A percentile compares a stretch with the other conserved stretches of the same genome.
Conservation (phyloP, 306 rosid genomes). For the Fragaria nilgerrensis region DNA sequence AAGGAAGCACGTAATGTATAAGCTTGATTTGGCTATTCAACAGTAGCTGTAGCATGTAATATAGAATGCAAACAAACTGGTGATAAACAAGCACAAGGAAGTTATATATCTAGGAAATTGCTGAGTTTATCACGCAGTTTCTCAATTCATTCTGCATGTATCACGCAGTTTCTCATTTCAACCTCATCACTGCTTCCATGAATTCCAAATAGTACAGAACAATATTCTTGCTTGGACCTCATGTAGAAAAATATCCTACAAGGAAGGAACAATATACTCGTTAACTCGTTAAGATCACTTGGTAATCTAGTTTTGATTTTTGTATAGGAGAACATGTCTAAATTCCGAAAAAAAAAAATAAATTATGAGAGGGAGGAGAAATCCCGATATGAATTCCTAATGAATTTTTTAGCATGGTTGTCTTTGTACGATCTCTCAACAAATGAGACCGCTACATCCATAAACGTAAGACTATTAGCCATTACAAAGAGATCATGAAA, state of each 20-base stretch:
- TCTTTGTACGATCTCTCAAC: too few species aligned
- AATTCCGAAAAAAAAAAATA: too few species aligned
- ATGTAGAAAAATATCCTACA: neutral
- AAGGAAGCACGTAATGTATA: neutral
- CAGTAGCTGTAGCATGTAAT: neutral
- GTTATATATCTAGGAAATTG: neutral
- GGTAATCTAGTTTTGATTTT: too few species aligned
- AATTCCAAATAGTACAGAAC: neutral
- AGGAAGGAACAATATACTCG: neutral
- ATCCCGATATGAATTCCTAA: too few species aligned
- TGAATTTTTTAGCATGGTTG: too few species aligned
- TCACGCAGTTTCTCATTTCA: neutral
- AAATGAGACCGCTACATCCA: too few species aligned
- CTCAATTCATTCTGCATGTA: neutral
- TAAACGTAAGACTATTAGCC: too few species aligned
- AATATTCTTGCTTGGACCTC: neutral
- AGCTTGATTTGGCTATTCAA: neutral
- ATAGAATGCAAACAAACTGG: neutral
- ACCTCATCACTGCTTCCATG: neutral
- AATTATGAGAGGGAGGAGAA: too few species aligned
- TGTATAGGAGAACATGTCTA: too few species aligned
- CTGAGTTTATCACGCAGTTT: neutral
- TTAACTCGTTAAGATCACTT: too few species aligned
- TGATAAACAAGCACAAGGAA: neutral
- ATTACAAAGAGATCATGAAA: too few species aligned